A percentile compares a stretch with the other conserved stretches of the same genome.
phyloP scores from a whole-genome alignment of 129 eudicot genomes.

The Chrysanthemum lavandulifolium region DNA sequence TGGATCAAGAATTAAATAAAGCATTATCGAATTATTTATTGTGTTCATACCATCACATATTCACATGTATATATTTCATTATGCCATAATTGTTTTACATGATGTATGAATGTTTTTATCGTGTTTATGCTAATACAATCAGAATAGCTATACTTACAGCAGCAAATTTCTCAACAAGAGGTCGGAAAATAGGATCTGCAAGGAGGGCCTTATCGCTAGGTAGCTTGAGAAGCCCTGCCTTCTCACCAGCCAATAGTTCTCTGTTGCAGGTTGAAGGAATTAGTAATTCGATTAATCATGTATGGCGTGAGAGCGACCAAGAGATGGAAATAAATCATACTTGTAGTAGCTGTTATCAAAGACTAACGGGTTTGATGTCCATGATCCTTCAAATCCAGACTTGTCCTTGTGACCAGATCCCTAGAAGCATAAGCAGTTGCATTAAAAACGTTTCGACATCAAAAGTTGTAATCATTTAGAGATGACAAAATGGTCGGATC shows the following conservation, averaged over 20 bases:
- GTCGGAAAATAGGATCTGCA: slow-evolving; percentile 66
- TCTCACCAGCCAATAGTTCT: slow-evolving; percentile 88
- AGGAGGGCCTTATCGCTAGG: slow-evolving; percentile 93
- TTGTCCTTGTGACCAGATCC: slow-evolving; percentile 93
- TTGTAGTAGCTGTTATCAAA: slow-evolving; percentile 83
- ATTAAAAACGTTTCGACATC: background rate
- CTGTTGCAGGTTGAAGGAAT: slow-evolving; percentile 22
- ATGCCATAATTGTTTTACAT: too few relatives aligned
- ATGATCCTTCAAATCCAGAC: slow-evolving; percentile 91
- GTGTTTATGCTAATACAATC: background rate
- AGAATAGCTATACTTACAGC: slow-evolving; percentile 33
- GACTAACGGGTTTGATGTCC: slow-evolving; percentile 82
- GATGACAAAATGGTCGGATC: background rate
- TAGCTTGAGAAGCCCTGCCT: slow-evolving; percentile 78
- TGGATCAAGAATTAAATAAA: background rate
- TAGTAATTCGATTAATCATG: background rate
- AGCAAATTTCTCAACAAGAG: slow-evolving; percentile 91
- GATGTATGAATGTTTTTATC: too few relatives aligned
- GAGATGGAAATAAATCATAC: slow-evolving; percentile 30
- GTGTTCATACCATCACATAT: background rate
- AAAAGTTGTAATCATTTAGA: background rate
- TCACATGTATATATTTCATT: too few relatives aligned
- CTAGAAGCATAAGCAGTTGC: slow-evolving; percentile 28
- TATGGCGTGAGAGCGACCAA: background rate
- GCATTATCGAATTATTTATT: background rate